A percentile compares a stretch with the other conserved stretches of the same genome.
Conservation (phyloP, 495 filamentous ascomycete species). For the Penicillium crystallinum region DNA sequence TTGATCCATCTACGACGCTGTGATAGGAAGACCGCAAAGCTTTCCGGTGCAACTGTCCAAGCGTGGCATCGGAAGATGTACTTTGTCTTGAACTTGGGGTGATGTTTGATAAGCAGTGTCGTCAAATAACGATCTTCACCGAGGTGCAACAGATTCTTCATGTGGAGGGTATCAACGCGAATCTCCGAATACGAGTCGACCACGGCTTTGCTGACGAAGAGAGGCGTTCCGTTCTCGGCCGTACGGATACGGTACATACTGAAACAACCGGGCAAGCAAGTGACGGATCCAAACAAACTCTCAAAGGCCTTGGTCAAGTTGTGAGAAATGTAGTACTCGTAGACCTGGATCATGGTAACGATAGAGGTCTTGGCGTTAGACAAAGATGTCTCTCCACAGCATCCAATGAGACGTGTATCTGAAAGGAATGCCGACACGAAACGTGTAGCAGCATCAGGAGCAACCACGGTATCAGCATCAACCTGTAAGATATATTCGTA, state of each 20-base stretch:
- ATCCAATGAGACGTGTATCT: slow-evolving; percentile 85
- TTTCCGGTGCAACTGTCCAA: slow-evolving; percentile 93
- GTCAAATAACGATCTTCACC: slow-evolving; percentile 92
- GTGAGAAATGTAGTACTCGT: slow-evolving; percentile 99
- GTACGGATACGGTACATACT: slow-evolving; percentile 97
- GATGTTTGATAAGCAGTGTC: slow-evolving; percentile 87
- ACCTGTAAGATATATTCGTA: slow-evolving; percentile 98
- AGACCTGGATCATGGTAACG: slow-evolving; percentile 98
- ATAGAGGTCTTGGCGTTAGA: slow-evolving; percentile 90
- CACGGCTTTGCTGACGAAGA: slow-evolving; percentile 91
- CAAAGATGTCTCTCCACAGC: slow-evolving; percentile 91
- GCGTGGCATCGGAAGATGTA: slow-evolving; percentile 89
- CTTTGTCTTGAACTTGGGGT: slow-evolving; percentile 95
- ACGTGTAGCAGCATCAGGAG: slow-evolving; percentile 82
- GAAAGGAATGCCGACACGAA: slow-evolving; percentile 88
- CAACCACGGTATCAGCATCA: slow-evolving; percentile 95
- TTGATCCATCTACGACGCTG: slow-evolving; percentile 99
- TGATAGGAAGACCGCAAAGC: slow-evolving; percentile 89
- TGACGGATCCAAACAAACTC: slow-evolving; percentile 93
- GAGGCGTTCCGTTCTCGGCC: slow-evolving; percentile 85
- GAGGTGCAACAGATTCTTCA: slow-evolving; percentile 96
- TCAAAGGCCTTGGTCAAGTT: slow-evolving; percentile 98
- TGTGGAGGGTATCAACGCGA: slow-evolving; percentile 95
- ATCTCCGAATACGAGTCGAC: slow-evolving; percentile 83
- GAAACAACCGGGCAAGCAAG: slow-evolving; percentile 96